phyloP scores from a whole-genome alignment of 75 land plant species.

The Pinus taeda region DNA sequence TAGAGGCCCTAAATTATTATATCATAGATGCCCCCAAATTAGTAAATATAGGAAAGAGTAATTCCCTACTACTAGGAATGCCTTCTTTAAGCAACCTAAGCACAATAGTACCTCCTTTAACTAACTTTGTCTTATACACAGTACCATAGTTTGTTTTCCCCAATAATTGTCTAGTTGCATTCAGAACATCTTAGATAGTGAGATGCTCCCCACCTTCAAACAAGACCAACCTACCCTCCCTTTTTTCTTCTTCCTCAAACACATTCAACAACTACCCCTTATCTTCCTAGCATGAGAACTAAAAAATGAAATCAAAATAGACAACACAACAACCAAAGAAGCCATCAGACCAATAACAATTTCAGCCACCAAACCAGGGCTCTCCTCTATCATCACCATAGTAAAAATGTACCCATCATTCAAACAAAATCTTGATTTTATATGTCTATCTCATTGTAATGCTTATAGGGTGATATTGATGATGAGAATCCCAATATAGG shows the following conservation, averaged over 20 bases:
- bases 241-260: constrained; percentile 22
- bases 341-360: constrained; percentile 71
- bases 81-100: constrained; percentile 79
- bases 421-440: no score
- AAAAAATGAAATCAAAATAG: constrained; percentile 48
- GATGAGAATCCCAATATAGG: no score
- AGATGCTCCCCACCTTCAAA: constrained; percentile 91
- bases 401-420: no score
- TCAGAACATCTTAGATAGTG: constrained; percentile 73
- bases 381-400: neutral
- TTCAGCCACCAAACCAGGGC: constrained; percentile 61
- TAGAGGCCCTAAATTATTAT: constrained; percentile 68
- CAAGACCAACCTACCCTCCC: constrained; percentile 64
- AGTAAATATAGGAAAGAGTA: constrained; percentile 48
- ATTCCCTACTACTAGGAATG: constrained; percentile 33
- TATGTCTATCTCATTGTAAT: no score
- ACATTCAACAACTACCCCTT: constrained; percentile 13
- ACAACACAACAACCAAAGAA: constrained; percentile 45
- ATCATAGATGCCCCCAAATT: constrained; percentile 63
- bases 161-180: constrained; percentile 83
- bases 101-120: constrained; percentile 61
- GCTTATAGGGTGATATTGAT: no score
- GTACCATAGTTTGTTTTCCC: constrained; percentile 84
- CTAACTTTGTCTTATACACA: constrained; percentile 75
- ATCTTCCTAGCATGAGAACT: constrained; percentile 36